Conservation (phyloP, 306 rosid species). For the Arachis stenosperma region DNA sequence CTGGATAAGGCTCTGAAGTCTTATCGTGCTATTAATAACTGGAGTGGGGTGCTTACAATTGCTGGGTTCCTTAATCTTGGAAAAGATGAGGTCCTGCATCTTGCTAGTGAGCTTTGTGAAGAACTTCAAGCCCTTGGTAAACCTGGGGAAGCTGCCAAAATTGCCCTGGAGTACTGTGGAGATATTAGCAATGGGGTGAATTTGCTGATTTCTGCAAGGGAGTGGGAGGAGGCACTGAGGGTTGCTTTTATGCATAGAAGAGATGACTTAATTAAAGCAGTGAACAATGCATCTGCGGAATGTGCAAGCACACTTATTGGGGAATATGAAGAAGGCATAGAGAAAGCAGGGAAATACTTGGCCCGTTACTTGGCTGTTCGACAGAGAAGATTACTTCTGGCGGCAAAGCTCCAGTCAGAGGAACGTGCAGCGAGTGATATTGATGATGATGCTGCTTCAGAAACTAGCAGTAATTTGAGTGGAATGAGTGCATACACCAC, state of each 20-base stretch:
- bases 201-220: conserved; percentile 69
- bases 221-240: conserved; percentile 92
- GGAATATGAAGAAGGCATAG: conserved; percentile 87
- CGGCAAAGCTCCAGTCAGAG: conserved; percentile 79
- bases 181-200: conserved; percentile 61
- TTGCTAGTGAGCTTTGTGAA: conserved; percentile 91
- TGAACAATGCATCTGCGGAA: conserved; percentile 75
- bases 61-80: conserved; percentile 82
- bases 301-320: conserved; percentile 68
- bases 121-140: conserved; percentile 98
- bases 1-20: conserved; percentile 88
- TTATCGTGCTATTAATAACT: conserved; percentile 75
- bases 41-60: conserved; percentile 85
- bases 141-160: conserved; percentile 93
- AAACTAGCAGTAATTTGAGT: conserved; percentile 94
- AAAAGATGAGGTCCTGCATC: conserved; percentile 61
- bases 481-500: conserved; percentile 99
- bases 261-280: conserved; percentile 66
- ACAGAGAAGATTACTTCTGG: conserved; percentile 93
- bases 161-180: conserved; percentile 83
- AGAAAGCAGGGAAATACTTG: conserved; percentile 94
- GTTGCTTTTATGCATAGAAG: conserved; percentile 72
- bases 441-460: conserved; percentile 89
- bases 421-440: conserved; percentile 66
- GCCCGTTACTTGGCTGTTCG: conserved; percentile 94